phyloP scores from a whole-genome alignment of 2,329 filamentous ascomycete genomes.

The Microsporum canis region DNA sequence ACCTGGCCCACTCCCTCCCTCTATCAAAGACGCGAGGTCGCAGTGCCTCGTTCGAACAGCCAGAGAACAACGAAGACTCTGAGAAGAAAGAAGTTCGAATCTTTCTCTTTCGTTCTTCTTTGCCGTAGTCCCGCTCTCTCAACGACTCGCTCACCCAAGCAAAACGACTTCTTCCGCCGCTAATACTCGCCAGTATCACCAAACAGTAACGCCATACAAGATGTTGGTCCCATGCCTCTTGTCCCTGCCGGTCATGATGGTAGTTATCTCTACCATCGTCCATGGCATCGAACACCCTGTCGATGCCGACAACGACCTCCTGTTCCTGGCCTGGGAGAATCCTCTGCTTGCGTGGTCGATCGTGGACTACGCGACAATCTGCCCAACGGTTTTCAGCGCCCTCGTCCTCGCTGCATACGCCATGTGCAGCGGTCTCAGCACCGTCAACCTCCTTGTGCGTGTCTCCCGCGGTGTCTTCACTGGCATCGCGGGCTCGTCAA shows the following conservation, averaged over 20 bases:
- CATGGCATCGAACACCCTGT: neutral
- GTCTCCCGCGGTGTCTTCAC: neutral
- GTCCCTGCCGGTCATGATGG: neutral
- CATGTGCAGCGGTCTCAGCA: neutral
- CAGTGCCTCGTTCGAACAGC: neutral
- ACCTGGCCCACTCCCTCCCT: neutral
- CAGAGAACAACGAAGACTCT: neutral
- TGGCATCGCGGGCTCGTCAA: neutral
- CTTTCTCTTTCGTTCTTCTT: neutral
- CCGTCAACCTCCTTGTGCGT: neutral
- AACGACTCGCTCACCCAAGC: neutral
- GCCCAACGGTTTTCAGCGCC: conserved; percentile 7
- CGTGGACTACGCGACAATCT: conserved; percentile 7
- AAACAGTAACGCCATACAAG: neutral
- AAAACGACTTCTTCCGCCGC: neutral
- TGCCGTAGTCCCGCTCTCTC: neutral
- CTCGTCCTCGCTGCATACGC: conserved; percentile 1
- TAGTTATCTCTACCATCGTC: neutral
- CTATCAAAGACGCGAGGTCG: neutral
- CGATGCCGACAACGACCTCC: neutral
- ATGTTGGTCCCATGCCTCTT: neutral
- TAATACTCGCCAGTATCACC: neutral
- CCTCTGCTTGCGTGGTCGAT: neutral
- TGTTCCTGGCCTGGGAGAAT: conserved; percentile 1
- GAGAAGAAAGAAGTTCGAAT: neutral